A percentile compares a stretch with the other conserved stretches of the same genome.
Conservation (phyloP, 1,284 basidiomycete genomes). For the Lentinula novae-zelandiae region DNA sequence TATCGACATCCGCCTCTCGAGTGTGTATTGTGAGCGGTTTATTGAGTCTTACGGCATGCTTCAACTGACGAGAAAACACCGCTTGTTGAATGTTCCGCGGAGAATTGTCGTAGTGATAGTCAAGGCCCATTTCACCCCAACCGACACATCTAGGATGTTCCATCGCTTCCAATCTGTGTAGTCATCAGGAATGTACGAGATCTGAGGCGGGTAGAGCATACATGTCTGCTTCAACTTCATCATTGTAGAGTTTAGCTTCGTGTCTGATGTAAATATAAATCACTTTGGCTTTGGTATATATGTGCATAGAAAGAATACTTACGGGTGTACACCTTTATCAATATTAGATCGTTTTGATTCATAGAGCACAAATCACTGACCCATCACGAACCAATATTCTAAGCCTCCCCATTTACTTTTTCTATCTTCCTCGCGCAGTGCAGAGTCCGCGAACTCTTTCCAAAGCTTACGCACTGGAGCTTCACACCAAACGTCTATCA, state of each 20-base stretch:
- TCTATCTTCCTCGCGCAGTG: constrained; percentile 46
- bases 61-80: constrained; percentile 66
- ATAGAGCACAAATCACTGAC: constrained; percentile 31
- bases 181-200: constrained; percentile 2
- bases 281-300: background rate
- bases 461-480: constrained; percentile 59
- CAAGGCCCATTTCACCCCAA: constrained; percentile 83
- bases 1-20: constrained; percentile 77
- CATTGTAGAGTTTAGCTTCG: constrained; percentile 64
- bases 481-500: constrained; percentile 85
- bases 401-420: constrained; percentile 55
- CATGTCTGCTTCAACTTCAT: constrained; percentile 68
- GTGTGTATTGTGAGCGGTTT: constrained; percentile 81
- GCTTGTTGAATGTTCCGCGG: constrained; percentile 62
- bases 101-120: constrained; percentile 79
- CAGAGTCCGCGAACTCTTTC: constrained; percentile 72
- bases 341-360: background rate
- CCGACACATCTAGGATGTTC: constrained; percentile 74
- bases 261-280: constrained; percentile 43
- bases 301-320: constrained; percentile 21
- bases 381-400: constrained; percentile 76
- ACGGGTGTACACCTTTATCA: constrained; percentile 71
- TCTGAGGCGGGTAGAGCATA: constrained; percentile 29
- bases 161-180: constrained; percentile 65
- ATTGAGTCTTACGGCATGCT: constrained; percentile 56